Evolutionary conservation across 2,329 filamentous ascomycete genomes (phyloP), one percentile per base, ranked within the genome.

Genomic region (Fusarium xyrophilum): DNA sequence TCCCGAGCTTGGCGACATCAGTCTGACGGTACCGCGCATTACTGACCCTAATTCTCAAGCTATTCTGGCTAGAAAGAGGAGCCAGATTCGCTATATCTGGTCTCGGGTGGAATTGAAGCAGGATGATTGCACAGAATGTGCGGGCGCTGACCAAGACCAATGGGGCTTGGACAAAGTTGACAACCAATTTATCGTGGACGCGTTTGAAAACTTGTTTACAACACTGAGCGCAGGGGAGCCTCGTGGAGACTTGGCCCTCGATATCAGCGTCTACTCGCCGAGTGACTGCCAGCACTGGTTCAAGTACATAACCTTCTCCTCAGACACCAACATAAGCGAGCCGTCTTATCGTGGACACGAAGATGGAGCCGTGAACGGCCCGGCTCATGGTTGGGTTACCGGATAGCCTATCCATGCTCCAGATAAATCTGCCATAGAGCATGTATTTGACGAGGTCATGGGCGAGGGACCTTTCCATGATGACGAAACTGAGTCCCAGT

Each of bases 381-480:
- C 39, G 4, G 21, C 21, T 12, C 39, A 40, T 17, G 21, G 39
- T 6, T 40, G 39, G 39, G 14, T 40, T 23, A 0, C 0, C 4
- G 38, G 38, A 17, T 14, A 23, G 21, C 21, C 14, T 9, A 8
- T 23, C 21, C 1, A 1, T 40, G 38, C 38, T 17, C 38, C 38
- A 6, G 6, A 15, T 12, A 6, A 17, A 40, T 0, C 3, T 3
- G 21, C 38, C 21, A 40, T 23, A 14, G 38, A 23, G 0, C 9
- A 17, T 0, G 10, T 7, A 23, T 40, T 23, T 5, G 21, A 40
- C 6, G 39, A 40, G 21, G 17, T 40, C 21, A 40, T 40, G 39
- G 21, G 39, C 10, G 15, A 12, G 4, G 21, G 21, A 0, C 21
- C 39, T 40, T 40, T 17, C 15, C 3, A 8, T 8, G 39, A 40